Evolutionary conservation across 2,329 filamentous ascomycete species (phyloP), one percentile per base, ranked within the genome.

Genomic region (Cercospora berteroae): DNA sequence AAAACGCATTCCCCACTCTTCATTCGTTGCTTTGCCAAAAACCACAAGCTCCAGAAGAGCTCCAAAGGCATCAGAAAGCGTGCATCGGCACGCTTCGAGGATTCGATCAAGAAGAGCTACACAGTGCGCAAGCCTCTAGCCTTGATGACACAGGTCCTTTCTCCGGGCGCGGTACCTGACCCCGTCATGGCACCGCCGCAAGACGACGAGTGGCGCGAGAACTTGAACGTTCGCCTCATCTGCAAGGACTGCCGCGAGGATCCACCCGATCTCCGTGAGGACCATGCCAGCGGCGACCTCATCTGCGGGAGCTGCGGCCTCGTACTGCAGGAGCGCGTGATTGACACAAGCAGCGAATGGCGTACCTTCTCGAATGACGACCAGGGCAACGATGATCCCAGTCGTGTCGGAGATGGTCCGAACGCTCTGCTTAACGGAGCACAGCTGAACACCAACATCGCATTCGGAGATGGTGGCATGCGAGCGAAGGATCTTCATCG

Each of bases 291-390:
- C 39, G 92, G 93, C 71, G 95, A 99, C 79, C 92, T 96, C 78
- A 93, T 99, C 64, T 99, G 95, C 78, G 91, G 87, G 67, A 93
- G 90, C 69, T 99, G 95, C 76, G 95, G 95, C 42, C 85, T 97
- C 36, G 95, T 99, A 5, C 87, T 99, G 31, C 91, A 91, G 68
- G 91, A 94, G 76, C 90, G 93, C 72, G 93, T 95, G 78, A 94
- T 99, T 77, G 96, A 99, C 78, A 96, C 92, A 69, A 91, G 96
- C 70, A 97, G 93, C 58, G 95, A 99, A 82, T 99, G 95, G 95
- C 92, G 95, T 78, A 99, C 95, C 0, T 99, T 99, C 82, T 93
- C 94, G 77, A 98, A 98, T 78, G 95, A 99, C 77, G 96, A 99
- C 78, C 93, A 97, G 79, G 93, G 92, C 76, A 94, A 92, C 76